phyloP scores from a whole-genome alignment of 495 filamentous ascomycete genomes.

The Xylaria longipes region DNA sequence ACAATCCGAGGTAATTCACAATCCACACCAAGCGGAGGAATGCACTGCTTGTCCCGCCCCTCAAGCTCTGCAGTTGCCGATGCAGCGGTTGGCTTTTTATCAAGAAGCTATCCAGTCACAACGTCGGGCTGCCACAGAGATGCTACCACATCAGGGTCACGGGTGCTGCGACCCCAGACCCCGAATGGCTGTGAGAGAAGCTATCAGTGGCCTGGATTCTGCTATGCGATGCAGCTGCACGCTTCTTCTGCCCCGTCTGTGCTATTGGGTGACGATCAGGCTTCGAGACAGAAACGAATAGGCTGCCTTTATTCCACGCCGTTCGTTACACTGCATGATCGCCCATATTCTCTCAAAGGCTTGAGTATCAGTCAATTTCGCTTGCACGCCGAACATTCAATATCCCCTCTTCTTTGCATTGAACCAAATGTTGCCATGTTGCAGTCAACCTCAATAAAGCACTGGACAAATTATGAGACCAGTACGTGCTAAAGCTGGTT shows the following conservation, averaged over 20 bases:
- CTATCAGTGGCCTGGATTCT: conserved; percentile 3
- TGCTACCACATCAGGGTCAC: conserved; percentile 23
- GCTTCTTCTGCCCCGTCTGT: conserved; percentile 13
- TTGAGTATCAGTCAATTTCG: conserved; percentile 18
- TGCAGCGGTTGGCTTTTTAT: conserved; percentile 14
- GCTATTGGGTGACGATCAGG: conserved; percentile 24
- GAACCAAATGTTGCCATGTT: not conserved
- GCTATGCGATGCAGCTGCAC: conserved; percentile 21
- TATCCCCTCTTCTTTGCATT: not conserved
- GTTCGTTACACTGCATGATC: conserved; percentile 25
- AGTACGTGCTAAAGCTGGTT: not conserved
- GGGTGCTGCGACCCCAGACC: conserved; percentile 24
- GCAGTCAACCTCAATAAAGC: not conserved
- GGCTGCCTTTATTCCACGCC: conserved; percentile 7
- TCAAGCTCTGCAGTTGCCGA: conserved; percentile 14
- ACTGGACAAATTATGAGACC: not conserved
- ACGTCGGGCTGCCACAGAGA: conserved; percentile 19
- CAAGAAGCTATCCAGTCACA: conserved; percentile 24
- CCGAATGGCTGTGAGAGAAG: conserved; percentile 19
- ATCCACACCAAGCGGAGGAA: not conserved
- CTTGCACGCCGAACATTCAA: conserved; percentile 14
- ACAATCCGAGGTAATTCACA: not conserved
- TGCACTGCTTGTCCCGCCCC: not conserved
- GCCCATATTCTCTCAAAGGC: not conserved
- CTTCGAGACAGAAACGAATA: conserved; percentile 16